Evolutionary conservation across 768 basidiomycete genomes (phyloP).

Genomic region (Mycena latifolia): DNA sequence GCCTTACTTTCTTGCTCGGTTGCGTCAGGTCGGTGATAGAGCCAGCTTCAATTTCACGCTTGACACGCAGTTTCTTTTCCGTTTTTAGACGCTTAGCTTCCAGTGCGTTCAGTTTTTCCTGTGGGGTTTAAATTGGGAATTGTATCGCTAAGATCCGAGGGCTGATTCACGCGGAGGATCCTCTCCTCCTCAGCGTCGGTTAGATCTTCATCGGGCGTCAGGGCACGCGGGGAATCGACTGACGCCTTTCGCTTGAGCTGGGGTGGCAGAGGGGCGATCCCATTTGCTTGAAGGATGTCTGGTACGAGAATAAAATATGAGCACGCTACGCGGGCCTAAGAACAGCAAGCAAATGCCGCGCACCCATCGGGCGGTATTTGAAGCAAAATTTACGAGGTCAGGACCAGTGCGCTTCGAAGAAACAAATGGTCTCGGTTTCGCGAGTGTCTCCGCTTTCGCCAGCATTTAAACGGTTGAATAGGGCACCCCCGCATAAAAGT

Average conservation of each 20-base stretch:
- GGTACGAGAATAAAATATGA: neutral
- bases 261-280: constrained; percentile 13
- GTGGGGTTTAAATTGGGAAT: neutral
- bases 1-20: constrained; percentile 11
- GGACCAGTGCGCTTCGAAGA: constrained; percentile 2
- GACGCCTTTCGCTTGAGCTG: constrained; percentile 15
- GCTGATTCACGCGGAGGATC: neutral
- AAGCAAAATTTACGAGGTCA: constrained; percentile 29
- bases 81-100: neutral
- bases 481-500: no score
- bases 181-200: neutral
- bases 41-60: constrained; percentile 1
- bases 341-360: neutral
- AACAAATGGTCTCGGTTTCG: neutral
- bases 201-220: neutral
- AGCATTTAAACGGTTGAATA: neutral
- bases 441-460: neutral
- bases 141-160: no score
- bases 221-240: neutral
- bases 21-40: constrained; percentile 17
- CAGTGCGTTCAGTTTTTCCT: neutral
- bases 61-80: constrained; percentile 18
- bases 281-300: constrained; percentile 33
- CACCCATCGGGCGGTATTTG: constrained; percentile 31
- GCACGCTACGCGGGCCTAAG: no score